Conservation (phyloP, 208 protist genomes). For the Plasmodiophora brassicae region DNA sequence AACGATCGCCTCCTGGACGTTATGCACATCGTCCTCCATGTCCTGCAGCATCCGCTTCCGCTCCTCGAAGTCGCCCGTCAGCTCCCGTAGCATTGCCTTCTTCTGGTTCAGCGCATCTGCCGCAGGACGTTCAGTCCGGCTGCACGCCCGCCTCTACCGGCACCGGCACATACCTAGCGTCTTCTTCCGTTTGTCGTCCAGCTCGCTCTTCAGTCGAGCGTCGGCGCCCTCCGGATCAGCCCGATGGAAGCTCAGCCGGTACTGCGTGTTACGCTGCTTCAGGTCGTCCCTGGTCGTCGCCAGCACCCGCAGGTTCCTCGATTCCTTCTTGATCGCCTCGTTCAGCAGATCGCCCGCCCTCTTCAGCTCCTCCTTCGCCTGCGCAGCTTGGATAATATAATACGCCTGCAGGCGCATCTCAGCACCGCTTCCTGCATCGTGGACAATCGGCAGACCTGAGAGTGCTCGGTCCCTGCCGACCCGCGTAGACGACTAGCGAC, state of each 20-base stretch:
- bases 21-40: not conserved
- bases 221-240: slow-evolving; percentile 27
- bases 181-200: slow-evolving; percentile 4
- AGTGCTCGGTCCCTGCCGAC: not conserved
- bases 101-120: not conserved
- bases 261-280: slow-evolving; percentile 37
- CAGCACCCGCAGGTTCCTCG: slow-evolving; percentile 46
- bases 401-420: slow-evolving; percentile 51
- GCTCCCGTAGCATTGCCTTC: not conserved
- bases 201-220: not conserved
- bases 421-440: no score
- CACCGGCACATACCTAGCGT: not conserved
- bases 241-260: not conserved
- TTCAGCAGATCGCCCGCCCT: slow-evolving; percentile 45
- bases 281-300: slow-evolving; percentile 34
- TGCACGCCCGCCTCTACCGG: not conserved
- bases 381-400: slow-evolving; percentile 56
- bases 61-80: not conserved
- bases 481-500: slow-evolving; percentile 11
- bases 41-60: not conserved
- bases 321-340: slow-evolving; percentile 17
- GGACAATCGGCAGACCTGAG: no score
- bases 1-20: no score
- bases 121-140: not conserved
- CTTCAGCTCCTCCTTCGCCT: slow-evolving; percentile 52